Base-by-base conservation (phyloP, 2,329 filamentous ascomycete species). In the Beauveria caledonica region DNA sequence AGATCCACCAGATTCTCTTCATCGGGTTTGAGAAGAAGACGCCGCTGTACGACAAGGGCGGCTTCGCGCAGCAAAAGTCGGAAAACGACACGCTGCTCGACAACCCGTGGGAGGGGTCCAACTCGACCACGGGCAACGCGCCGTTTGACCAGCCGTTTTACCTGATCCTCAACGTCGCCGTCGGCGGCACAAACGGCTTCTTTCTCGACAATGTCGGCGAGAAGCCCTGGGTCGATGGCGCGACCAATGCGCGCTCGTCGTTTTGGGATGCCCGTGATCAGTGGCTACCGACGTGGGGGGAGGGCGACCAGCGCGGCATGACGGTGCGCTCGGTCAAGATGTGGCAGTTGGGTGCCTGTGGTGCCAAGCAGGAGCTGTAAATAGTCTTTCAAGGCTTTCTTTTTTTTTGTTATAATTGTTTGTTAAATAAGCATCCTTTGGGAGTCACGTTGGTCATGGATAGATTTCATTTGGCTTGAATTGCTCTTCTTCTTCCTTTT, bases 81-180 rank as follows among this genome's bases (percentile, higher is more conserved):
- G 71, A 74, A 50, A 80, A 80, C 62, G 67, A 70, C 54, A 76
- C 76, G 0, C 66, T 75, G 0, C 64, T 76, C 13, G 67, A 69
- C 4, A 73, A 81, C 63, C 79, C 79, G 1, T 81, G 79, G 78
- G 68, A 66, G 3, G 62, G 68, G 7, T 73, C 71, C 15, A 71
- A 67, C 3, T 69, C 70, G n/a, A 69, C 70, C 7, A 70, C 68
- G 7, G 67, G 68, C 44, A 79, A 77, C 62, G 76, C 79, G 3
- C 80, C 80, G 0, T 82, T 82, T 66, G 79, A 82, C 66, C 75
- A 80, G 65, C 65, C 71, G 1, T 82, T 82, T 64, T 80, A 78
- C 63, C 70, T 82, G 17, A 77, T 81, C 40, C 66, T 82, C 27
- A 80, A 80, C 64, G 78, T 82, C 1, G 79, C 79, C 0, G 77